Conservation (phyloP, 768 basidiomycete species). For the Leccinellum albellum region DNA sequence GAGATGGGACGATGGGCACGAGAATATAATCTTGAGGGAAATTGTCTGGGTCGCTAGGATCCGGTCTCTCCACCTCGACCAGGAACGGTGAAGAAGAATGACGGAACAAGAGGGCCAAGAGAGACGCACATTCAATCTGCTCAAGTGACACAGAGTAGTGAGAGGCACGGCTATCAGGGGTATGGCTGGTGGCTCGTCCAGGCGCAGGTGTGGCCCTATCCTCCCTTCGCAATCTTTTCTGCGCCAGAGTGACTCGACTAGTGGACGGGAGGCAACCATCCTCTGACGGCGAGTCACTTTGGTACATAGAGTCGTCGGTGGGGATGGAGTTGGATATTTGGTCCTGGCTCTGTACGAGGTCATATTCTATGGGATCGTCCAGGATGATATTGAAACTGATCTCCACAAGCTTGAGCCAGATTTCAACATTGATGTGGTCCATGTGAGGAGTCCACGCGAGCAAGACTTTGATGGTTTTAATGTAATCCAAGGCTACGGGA, state of each 20-base stretch:
- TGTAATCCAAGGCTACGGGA: conserved; percentile 73
- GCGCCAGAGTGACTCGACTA: conserved; percentile 9
- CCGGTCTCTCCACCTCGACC: conserved; percentile 30
- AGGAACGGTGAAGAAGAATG: conserved; percentile 59
- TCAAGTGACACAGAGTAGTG: conserved; percentile 43
- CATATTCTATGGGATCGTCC: conserved; percentile 46
- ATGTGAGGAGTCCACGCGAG: conserved; percentile 71
- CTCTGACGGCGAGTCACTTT: conserved; percentile 30
- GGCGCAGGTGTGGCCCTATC: conserved; percentile 21
- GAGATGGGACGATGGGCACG: conserved; percentile 32
- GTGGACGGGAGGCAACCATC: conserved; percentile 33
- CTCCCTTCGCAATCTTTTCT: conserved; percentile 27
- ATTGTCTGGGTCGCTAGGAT: conserved; percentile 25
- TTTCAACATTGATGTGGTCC: conserved; percentile 60
- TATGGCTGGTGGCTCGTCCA: conserved; percentile 14
- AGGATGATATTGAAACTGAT: conserved; percentile 77
- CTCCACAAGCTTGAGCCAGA: conserved; percentile 68
- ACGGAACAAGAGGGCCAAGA: conserved; percentile 58
- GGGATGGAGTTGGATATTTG: conserved; percentile 14
- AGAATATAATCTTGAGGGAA: conserved; percentile 28
- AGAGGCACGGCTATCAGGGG: conserved; percentile 20
- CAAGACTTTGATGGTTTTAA: conserved; percentile 69
- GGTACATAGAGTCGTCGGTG: conserved; percentile 30
- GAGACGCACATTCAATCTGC: conserved; percentile 67
- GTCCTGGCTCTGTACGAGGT: conserved; percentile 25